Evolutionary conservation across 139 green algal genomes (phyloP), one percentile per base, ranked within the genome.

Genomic region (Marvania coccoides): DNA sequence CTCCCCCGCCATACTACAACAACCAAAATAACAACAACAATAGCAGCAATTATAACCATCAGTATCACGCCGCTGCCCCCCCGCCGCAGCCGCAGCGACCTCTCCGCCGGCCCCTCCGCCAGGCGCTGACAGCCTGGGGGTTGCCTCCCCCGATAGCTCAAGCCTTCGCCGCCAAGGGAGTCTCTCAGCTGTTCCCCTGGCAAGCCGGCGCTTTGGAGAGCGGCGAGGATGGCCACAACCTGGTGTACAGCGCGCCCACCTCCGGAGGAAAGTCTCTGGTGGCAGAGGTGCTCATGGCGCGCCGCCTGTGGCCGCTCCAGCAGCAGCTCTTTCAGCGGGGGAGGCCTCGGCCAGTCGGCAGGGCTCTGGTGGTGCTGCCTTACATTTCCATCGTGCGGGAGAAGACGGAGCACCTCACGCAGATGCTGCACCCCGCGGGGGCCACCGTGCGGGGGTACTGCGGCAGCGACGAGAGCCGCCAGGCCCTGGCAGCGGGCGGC

Each of bases 211-310:
- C 85, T 0, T 55, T 90, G 55, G 77, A 90, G 61, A 76, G 71
- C 28, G 85, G 85, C 2, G 63, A 76, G 57, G 67, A 78, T 51
- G 81, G 77, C 26, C 29, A 14, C 38, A 91, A 88, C 76, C 69
- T 95, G 48, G 81, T 96, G 42, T 95, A 90, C 79, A 86, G 73
- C 51, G 89, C 89, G 8, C 89, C 89, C 37, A 96, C 89, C 24
- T 87, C 74, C 23, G 85, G 86, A 15, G 90, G 90, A 38, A 96
- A 96, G 74, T 87, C 72, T 28, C 65, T 94, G 63, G 90, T 96
- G 6, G 88, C 87, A 4, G 88, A 96, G 61, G 58, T 95, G 12
- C 75, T 96, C 3, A 74, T 96, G 69, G 55, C 91, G 10, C 76
- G 82, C 36, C 66, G 69, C 6, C 70, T 90, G 59, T 56, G 40